Evolutionary conservation across 176 grass and related monocot genomes (phyloP).

Genomic region (Zoysia japonica): DNA sequence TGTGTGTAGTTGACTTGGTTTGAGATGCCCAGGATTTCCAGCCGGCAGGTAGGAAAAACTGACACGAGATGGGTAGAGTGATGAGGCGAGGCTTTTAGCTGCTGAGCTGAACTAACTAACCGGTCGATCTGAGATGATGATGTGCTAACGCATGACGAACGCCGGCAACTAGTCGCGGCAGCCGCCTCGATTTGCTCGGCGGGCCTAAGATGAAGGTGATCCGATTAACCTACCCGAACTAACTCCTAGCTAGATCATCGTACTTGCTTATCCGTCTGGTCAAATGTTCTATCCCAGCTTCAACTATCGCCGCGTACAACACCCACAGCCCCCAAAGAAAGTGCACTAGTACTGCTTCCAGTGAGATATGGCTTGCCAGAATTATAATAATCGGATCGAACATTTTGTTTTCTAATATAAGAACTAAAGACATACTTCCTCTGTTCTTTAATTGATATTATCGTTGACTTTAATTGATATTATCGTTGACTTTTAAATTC

Average conservation of each 20-base stretch:
- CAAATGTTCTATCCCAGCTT: not conserved
- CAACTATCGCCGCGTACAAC: not conserved
- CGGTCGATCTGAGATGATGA: not conserved
- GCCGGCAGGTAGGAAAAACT: constrained; percentile 43
- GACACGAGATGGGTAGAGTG: not conserved
- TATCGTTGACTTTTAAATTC: too few relatives aligned
- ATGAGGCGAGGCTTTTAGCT: not conserved
- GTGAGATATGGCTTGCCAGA: not conserved
- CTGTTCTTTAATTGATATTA: too few relatives aligned
- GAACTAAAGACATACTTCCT: not conserved
- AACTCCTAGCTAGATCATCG: constrained; percentile 16
- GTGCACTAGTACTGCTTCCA: not conserved
- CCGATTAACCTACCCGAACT: constrained; percentile 36
- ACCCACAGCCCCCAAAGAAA: not conserved
- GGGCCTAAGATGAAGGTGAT: constrained; percentile 37
- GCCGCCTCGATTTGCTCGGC: constrained; percentile 30
- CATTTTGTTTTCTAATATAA: not conserved
- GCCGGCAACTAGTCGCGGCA: constrained; percentile 17
- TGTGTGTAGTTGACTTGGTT: constrained; percentile 21
- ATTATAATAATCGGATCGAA: not conserved
- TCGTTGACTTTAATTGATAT: too few relatives aligned
- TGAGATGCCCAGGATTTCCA: constrained; percentile 21
- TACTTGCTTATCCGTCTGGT: not conserved
- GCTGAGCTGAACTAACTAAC: constrained; percentile 10
- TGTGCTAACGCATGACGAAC: constrained; percentile 35